These are phyloP conservation scores for Balamuthia mandrillaris DNA, from an alignment of 208 protist genomes.

Conservation along the genomic window DNA sequence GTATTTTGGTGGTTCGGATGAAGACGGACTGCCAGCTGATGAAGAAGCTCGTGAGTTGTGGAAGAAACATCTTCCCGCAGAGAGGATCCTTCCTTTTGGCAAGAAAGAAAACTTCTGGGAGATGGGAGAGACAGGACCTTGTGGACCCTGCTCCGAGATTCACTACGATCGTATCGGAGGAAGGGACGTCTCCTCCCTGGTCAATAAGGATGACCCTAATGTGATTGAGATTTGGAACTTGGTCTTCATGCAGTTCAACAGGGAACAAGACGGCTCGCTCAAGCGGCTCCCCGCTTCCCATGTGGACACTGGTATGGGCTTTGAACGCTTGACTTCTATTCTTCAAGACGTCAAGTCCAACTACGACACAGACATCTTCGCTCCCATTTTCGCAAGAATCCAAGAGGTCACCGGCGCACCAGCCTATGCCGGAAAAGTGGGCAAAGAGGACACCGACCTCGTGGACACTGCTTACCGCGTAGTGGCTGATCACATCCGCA, in stretches of 20 bases:
- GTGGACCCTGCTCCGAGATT: constrained; percentile 96
- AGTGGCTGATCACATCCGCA: constrained; percentile 99
- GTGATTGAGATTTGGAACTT: constrained; percentile 99
- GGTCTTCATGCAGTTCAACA: constrained; percentile 99
- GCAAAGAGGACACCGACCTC: constrained; percentile 77
- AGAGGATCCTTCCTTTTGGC: constrained; percentile 84
- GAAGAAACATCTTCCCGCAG: constrained; percentile 83
- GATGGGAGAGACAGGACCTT: constrained; percentile 97
- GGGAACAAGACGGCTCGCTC: constrained; percentile 83
- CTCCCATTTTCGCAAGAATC: constrained; percentile 92
- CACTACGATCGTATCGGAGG: constrained; percentile 97
- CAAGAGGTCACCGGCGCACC: constrained; percentile 85
- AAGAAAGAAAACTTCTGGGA: constrained; percentile 98
- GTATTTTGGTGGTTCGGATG: constrained; percentile 93
- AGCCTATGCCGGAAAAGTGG: constrained; percentile 78
- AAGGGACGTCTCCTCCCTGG: constrained; percentile 87
- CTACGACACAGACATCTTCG: constrained; percentile 98
- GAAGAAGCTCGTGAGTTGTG: constrained; percentile 87
- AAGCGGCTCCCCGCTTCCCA: constrained; percentile 84
- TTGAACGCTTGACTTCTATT: constrained; percentile 94
- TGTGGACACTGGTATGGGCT: constrained; percentile 97
- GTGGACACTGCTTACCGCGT: constrained; percentile 94
- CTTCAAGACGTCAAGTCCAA: constrained; percentile 94
- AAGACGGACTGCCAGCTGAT: constrained; percentile 84
- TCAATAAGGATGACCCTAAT: constrained; percentile 97